These are phyloP conservation scores for Naegleria fowleri DNA, from an alignment of 208 protist genomes.

Conservation along the genomic window DNA sequence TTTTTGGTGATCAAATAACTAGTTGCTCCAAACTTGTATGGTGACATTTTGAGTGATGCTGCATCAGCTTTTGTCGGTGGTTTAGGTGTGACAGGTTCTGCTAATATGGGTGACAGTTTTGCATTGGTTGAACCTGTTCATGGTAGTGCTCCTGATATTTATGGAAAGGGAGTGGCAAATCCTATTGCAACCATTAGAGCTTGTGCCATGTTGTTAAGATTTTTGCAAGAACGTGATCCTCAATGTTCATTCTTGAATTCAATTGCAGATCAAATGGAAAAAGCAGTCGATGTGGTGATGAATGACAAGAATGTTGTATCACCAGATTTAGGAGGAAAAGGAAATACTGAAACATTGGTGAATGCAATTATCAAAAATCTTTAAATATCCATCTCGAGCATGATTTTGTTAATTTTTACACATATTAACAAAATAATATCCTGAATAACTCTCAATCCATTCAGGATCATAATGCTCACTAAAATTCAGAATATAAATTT, in stretches of 20 bases:
- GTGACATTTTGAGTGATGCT: conserved; percentile 35
- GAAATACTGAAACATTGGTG: not conserved
- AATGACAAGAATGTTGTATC: not conserved
- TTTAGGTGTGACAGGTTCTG: not conserved
- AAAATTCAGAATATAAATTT: no score
- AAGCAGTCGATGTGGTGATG: not conserved
- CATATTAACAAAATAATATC: no score
- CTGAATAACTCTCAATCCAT: no score
- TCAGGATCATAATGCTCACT: no score
- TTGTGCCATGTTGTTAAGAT: conserved; percentile 21
- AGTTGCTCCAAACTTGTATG: conserved; percentile 33
- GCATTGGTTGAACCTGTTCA: conserved; percentile 28
- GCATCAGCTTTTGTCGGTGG: conserved; percentile 28
- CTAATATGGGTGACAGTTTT: not conserved
- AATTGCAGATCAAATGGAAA: not conserved
- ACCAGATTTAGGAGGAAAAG: conserved; percentile 22
- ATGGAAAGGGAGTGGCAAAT: conserved; percentile 21
- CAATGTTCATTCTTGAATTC: not conserved
- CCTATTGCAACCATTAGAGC: conserved; percentile 31
- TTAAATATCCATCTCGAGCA: not conserved
- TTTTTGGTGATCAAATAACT: no score
- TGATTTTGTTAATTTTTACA: no score
- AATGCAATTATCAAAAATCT: not conserved
- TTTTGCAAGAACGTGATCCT: not conserved
- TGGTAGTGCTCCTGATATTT: conserved; percentile 29